Percentiles rank a stretch among this genome's conserved stretches.
These are phyloP conservation scores for Sporothrix pseudoabietina DNA, from an alignment of 2,329 filamentous ascomycete genomes.

Conservation along the genomic window DNA sequence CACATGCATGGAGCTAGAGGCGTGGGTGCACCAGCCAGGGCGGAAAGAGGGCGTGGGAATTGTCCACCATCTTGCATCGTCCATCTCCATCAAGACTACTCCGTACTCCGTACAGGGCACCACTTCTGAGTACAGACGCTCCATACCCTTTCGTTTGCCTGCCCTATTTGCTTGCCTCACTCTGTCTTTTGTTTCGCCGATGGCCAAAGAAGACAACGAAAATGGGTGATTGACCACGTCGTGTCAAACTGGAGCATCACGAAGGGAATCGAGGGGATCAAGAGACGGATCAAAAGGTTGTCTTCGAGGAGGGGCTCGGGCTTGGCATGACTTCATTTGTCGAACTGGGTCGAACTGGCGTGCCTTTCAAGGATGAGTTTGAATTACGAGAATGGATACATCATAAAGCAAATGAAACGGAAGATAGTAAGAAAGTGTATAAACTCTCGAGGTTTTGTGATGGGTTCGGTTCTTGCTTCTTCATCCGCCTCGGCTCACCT, in stretches of 20 bases:
- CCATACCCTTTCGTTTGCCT: not conserved
- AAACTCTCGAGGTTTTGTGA: not conserved
- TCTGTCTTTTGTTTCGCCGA: not conserved
- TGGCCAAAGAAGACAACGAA: not conserved
- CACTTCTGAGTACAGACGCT: not conserved
- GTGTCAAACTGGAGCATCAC: not conserved
- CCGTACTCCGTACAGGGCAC: not conserved
- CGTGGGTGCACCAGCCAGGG: not conserved
- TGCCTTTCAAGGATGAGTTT: not conserved
- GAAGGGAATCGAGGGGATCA: not conserved
- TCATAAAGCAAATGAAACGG: not conserved
- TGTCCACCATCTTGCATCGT: not conserved
- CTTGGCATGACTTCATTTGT: slow-evolving; percentile 13
- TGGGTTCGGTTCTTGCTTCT: not conserved
- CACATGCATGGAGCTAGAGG: slow-evolving; percentile 13
- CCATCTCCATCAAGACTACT: not conserved
- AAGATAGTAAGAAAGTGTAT: not conserved
- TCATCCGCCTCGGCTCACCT: too few species aligned
- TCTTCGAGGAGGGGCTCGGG: not conserved
- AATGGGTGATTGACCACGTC: not conserved
- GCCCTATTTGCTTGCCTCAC: too few species aligned
- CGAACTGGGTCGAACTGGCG: not conserved
- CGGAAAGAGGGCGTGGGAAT: not conserved
- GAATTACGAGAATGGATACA: not conserved
- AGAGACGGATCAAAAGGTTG: not conserved